A percentile compares a stretch with the other conserved stretches of the same genome.
These are phyloP conservation scores for Parasarocladium wereldwijsianum DNA, from an alignment of 2,329 filamentous ascomycete species.

Conservation along the genomic window DNA sequence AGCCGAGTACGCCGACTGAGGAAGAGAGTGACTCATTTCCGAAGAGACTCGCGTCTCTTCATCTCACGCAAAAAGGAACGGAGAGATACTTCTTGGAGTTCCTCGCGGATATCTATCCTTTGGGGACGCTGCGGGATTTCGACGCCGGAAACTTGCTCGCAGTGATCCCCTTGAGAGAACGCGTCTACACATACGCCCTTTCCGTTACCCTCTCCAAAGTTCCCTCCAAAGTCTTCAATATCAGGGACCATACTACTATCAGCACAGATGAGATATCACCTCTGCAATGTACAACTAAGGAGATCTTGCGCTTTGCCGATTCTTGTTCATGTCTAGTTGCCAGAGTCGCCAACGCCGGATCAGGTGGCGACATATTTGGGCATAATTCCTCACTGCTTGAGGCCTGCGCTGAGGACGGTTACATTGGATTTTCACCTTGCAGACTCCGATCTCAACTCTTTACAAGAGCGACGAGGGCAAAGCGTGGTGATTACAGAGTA, in stretches of 20 bases:
- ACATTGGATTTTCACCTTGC: conserved; percentile 46
- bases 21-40: too few species aligned
- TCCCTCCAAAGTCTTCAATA: conserved; percentile 35
- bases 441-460: conserved; percentile 30
- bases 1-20: conserved; percentile 9
- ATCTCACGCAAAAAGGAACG: conserved; percentile 51
- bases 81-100: conserved; percentile 59
- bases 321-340: conserved; percentile 33
- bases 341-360: conserved; percentile 11
- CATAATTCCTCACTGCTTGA: conserved; percentile 17
- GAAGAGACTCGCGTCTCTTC: conserved; percentile 32
- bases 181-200: conserved; percentile 52
- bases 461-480: conserved; percentile 35
- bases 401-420: conserved; percentile 46
- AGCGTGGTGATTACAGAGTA: conserved; percentile 47
- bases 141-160: conserved; percentile 53
- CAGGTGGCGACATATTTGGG: conserved; percentile 28
- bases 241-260: conserved; percentile 51
- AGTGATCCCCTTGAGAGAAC: conserved; percentile 41
- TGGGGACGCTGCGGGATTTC: conserved; percentile 38
- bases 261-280: conserved; percentile 36
- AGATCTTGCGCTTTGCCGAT: conserved; percentile 47
- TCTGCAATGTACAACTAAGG: conserved; percentile 44
- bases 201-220: conserved; percentile 45
- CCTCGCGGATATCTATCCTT: conserved; percentile 43